Conservation (phyloP, 345 rosid species). For the Litchi chinensis region DNA sequence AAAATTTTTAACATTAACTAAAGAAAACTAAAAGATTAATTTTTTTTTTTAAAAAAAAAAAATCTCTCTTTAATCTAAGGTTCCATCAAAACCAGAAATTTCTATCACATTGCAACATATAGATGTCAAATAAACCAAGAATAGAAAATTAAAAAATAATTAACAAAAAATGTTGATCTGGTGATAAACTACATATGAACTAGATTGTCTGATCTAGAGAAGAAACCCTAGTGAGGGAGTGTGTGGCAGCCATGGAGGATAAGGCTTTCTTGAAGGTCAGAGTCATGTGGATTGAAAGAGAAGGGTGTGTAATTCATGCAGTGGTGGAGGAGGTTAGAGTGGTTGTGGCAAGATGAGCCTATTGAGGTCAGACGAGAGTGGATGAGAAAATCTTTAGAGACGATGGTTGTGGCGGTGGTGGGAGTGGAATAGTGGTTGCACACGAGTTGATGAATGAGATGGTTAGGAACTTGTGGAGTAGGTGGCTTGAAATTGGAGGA, state of each 20-base stretch:
- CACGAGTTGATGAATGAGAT: slow-evolving; percentile 83
- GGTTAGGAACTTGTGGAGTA: slow-evolving; percentile 63
- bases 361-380: slow-evolving; percentile 80
- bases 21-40: too few species aligned
- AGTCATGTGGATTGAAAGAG: slow-evolving; percentile 73
- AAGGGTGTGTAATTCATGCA: slow-evolving; percentile 88
- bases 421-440: slow-evolving; percentile 56
- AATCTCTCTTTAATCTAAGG: too few species aligned
- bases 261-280: slow-evolving; percentile 77
- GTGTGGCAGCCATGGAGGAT: slow-evolving; percentile 96
- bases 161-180: too few species aligned
- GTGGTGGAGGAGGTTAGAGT: slow-evolving; percentile 80
- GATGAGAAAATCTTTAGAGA: slow-evolving; percentile 78
- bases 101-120: too few species aligned
- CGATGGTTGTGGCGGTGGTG: slow-evolving; percentile 28
- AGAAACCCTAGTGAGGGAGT: slow-evolving; percentile 98
- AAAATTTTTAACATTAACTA: too few species aligned
- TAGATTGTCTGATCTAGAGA: slow-evolving; percentile 38
- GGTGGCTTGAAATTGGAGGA: slow-evolving; percentile 33
- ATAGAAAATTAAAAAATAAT: too few species aligned
- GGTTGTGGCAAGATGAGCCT: slow-evolving; percentile 84
- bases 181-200: too few species aligned
- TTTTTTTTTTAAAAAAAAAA: too few species aligned
- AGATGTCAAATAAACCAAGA: too few species aligned
- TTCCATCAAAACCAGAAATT: too few species aligned